These are phyloP conservation scores for Clavulina sp. DNA, from an alignment of 768 basidiomycete species.

Conservation along the genomic window DNA sequence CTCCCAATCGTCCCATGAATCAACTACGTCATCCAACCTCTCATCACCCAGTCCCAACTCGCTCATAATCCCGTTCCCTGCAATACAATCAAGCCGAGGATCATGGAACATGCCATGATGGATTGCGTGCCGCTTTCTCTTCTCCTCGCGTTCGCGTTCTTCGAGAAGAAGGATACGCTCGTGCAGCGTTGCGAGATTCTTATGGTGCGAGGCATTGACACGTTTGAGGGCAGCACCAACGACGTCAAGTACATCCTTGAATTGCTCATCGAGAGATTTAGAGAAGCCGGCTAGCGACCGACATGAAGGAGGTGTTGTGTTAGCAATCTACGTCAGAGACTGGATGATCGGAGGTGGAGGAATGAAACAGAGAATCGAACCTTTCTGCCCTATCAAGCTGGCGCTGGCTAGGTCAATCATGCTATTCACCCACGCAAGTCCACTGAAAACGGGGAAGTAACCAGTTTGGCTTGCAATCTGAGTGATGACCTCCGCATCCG, in stretches of 20 bases:
- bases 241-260: conserved; percentile 70
- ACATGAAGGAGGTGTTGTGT: neutral
- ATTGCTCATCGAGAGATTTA: conserved; percentile 59
- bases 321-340: neutral
- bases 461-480: conserved; percentile 69
- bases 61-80: conserved; percentile 72
- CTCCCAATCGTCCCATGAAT: conserved; percentile 22
- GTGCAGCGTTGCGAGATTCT: neutral
- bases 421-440: conserved; percentile 61
- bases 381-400: conserved; percentile 91
- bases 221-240: conserved; percentile 53
- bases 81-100: conserved; percentile 64
- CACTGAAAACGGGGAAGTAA: conserved; percentile 77
- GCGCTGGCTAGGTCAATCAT: conserved; percentile 84
- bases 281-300: conserved; percentile 53
- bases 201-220: conserved; percentile 27
- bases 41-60: conserved; percentile 80
- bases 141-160: conserved; percentile 24
- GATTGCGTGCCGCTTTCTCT: conserved; percentile 18
- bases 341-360: neutral
- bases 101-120: conserved; percentile 66
- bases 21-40: conserved; percentile 24
- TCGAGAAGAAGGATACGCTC: conserved; percentile 19
- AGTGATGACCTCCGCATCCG: conserved; percentile 50
- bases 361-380: conserved; percentile 24